A percentile compares a stretch with the other conserved stretches of the same genome.
These are phyloP conservation scores for Forsythia suspensa DNA, from an alignment of 257 asterid genomes.

Conservation along the genomic window DNA sequence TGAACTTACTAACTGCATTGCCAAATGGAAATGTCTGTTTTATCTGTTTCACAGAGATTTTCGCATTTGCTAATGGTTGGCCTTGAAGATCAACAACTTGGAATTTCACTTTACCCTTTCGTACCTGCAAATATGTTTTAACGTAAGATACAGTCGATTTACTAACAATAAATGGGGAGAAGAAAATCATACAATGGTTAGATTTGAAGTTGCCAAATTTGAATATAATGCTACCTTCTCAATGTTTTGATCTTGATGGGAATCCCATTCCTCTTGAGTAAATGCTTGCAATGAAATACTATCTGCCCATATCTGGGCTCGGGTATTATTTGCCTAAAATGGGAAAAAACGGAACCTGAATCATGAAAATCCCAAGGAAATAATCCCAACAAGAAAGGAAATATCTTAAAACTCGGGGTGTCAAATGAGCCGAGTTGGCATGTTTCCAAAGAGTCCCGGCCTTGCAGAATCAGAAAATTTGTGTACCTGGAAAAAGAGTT, in stretches of 20 bases:
- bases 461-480: background rate
- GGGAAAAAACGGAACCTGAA: background rate
- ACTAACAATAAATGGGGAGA: background rate
- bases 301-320: constrained; percentile 27
- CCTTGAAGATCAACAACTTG: constrained; percentile 26
- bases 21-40: constrained; percentile 28
- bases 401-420: background rate
- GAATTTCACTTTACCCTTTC: constrained; percentile 32
- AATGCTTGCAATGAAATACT: constrained; percentile 69
- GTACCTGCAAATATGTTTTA: constrained; percentile 8
- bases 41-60: constrained; percentile 1
- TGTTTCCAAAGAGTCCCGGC: background rate
- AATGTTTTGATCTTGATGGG: constrained; percentile 49
- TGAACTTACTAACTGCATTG: constrained; percentile 18
- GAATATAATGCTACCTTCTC: constrained; percentile 33
- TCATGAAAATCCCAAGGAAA: background rate
- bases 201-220: too few relatives aligned
- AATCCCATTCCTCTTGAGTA: constrained; percentile 53
- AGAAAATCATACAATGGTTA: background rate
- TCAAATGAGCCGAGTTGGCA: background rate
- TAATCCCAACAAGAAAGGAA: background rate
- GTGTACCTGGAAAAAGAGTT: constrained; percentile 29
- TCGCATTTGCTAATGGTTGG: constrained; percentile 18
- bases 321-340: constrained; percentile 22
- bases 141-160: background rate